Base-by-base conservation (phyloP, 2,329 filamentous ascomycete genomes). In the Claviceps maximensis region DNA sequence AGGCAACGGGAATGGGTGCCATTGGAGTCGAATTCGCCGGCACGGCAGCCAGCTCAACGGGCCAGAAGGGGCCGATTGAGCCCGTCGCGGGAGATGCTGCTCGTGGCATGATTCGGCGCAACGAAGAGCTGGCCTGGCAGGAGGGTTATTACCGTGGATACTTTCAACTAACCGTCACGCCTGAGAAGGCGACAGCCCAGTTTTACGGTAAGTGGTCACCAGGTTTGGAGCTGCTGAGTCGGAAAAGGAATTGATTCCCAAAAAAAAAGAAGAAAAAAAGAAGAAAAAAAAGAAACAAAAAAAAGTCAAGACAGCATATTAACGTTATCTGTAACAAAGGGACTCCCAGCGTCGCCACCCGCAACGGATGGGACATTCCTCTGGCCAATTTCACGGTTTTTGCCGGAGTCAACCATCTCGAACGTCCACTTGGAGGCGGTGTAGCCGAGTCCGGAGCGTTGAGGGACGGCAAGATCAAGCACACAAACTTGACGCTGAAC, bases 101-200 rank as follows among this genome's bases (percentile, higher is more conserved):
- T 53, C 71, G 59, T 64, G 62, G 58, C 67, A 77, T 36, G 69
- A 73, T 57, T 62, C 62, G 45, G 67, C 72, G 59, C 23, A 88
- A 86, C 64, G 67, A 71, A 0, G 82, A 85, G 64, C 70, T 89
- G 47, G 81, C 86, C 61, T 89, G 84, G 85, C 79, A 83, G 59
- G 84, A 88, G 54, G 65, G 82, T 8, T 88, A 85, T 64, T 89
- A 87, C 65, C 75, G 84, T 19, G 86, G 85, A 1, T 89, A 89
- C 68, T 87, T 81, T 58, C 77, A 84, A 61, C 69, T 88, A 42
- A 74, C 76, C 48, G 70, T 86, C 52, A 72, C 69, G 21, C 72
- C 77, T 23, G 71, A 82, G 12, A 69, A 75, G 46, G 72, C 85
- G 2, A 70, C 77, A n/a, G 84, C 84, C 0, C 71, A 73, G 13